phyloP scores from a whole-genome alignment of 208 protist genomes.

The Angomonas deanei region DNA sequence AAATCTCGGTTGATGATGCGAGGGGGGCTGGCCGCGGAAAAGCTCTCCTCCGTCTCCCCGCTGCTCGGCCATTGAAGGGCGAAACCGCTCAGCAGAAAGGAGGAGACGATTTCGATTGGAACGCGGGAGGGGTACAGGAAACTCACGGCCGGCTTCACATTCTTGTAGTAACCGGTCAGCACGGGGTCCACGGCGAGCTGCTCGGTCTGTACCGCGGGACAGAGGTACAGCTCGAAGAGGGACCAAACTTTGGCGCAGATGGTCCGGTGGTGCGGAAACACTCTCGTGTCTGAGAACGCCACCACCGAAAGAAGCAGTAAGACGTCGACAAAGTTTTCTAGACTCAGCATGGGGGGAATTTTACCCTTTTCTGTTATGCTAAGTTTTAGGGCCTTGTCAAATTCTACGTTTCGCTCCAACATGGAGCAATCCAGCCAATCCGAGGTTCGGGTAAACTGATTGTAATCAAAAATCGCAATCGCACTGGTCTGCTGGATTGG shows the following conservation, averaged over 20 bases:
- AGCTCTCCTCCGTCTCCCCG: not conserved
- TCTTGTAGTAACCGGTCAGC: not conserved
- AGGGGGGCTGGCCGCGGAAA: not conserved
- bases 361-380: not conserved
- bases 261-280: conserved; percentile 43
- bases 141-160: conserved; percentile 8
- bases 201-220: conserved; percentile 13
- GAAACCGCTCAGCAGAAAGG: conserved; percentile 14
- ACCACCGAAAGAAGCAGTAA: conserved; percentile 81
- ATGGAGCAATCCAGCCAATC: conserved; percentile 16
- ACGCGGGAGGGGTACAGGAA: conserved; percentile 25
- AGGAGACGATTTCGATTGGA: conserved; percentile 25
- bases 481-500: conserved; percentile 42
- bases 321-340: conserved; percentile 75
- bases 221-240: conserved; percentile 61
- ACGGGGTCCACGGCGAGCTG: conserved; percentile 24
- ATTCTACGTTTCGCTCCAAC: not conserved
- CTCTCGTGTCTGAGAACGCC: conserved; percentile 56
- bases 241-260: conserved; percentile 81
- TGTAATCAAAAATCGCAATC: conserved; percentile 53
- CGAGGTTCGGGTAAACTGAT: conserved; percentile 46
- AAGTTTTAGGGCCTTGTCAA: not conserved
- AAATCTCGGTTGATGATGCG: conserved; percentile 2
- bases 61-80: not conserved
- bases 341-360: conserved; percentile 18